Evolutionary conservation across 106 monocot species (phyloP), one percentile per base, ranked within the genome.

Genomic region (Acanthochlamys bracteata): DNA sequence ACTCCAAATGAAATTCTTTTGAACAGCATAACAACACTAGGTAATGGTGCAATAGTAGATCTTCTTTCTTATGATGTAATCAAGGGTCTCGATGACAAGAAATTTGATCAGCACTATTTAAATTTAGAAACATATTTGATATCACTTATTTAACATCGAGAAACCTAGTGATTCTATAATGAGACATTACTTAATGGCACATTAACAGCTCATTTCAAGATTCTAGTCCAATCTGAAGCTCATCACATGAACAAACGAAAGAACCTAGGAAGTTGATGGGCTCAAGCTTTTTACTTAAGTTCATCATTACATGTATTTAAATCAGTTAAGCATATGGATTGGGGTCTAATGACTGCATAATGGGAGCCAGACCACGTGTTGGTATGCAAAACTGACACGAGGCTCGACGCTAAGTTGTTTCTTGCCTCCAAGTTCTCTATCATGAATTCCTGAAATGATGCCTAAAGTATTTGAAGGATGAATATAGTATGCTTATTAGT

Each of bases 281-380:
- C 3, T 2, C 49, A 12, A 10, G 49, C 49, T 49, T 17, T n/a
- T 17, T 10, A 49, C 49, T 10, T 49, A 10, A 49, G 49, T 49
- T 57, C 14, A 4, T 57, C 22, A 11, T 11, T 9, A 9, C 56
- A 22, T 57, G 56, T 57, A 57, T 57, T 57, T 4, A 57, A 57
- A 57, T 21, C 2, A 21, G 20, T 20, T 24, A 19, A 41, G 52
- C 66, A 51, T 33, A 53, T 24, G 52, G 25, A 66, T 66, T 25
- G 21, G 52, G 66, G 33, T 52, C 17, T 23, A 27, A 24, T 20
- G 33, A 15, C 33, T 55, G 49, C 54, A 33, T 55, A 39, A 54
- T 46, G 25, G 54, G 39, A 55, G 55, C 39, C 39, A 39, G 15
- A 67, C 66, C 66, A 55, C 54, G 66, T 67, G 66, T 55, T 55